These are phyloP conservation scores for Aechmea fasciata DNA, from an alignment of 176 grass and related monocot genomes.

Conservation along the genomic window DNA sequence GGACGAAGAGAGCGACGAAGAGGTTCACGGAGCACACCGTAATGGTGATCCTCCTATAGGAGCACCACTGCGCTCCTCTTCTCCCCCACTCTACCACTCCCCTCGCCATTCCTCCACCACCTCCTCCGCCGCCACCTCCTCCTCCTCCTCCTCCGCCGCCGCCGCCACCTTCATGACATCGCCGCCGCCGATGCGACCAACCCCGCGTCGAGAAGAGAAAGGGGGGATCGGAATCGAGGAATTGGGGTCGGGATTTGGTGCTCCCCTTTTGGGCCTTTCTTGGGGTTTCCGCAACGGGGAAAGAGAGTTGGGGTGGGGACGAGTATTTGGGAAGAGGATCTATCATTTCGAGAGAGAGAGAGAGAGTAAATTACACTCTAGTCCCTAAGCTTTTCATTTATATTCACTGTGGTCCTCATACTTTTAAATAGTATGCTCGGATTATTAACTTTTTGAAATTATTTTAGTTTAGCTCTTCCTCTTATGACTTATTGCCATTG, in stretches of 20 bases:
- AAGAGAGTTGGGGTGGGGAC: not conserved
- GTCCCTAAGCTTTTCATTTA: too few species aligned
- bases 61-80: conserved; percentile 39
- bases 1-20: conserved; percentile 59
- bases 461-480: too few species aligned
- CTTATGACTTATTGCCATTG: too few species aligned
- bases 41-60: conserved; percentile 66
- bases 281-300: not conserved
- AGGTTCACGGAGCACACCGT: conserved; percentile 70
- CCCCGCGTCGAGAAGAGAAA: not conserved
- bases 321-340: too few species aligned
- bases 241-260: not conserved
- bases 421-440: too few species aligned
- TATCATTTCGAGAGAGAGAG: too few species aligned
- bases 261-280: not conserved
- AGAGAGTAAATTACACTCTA: too few species aligned
- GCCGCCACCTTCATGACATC: conserved; percentile 24
- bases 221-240: not conserved
- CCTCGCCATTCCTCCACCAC: conserved; percentile 48
- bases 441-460: too few species aligned
- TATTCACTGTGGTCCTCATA: too few species aligned
- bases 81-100: conserved; percentile 15
- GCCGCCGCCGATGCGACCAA: conserved; percentile 8
- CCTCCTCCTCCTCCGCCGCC: conserved; percentile 24
- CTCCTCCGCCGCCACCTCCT: conserved; percentile 33